A percentile compares a stretch with the other conserved stretches of the same genome.
phyloP scores from a whole-genome alignment of 495 filamentous ascomycete genomes.

The Penicillium verhagenii region DNA sequence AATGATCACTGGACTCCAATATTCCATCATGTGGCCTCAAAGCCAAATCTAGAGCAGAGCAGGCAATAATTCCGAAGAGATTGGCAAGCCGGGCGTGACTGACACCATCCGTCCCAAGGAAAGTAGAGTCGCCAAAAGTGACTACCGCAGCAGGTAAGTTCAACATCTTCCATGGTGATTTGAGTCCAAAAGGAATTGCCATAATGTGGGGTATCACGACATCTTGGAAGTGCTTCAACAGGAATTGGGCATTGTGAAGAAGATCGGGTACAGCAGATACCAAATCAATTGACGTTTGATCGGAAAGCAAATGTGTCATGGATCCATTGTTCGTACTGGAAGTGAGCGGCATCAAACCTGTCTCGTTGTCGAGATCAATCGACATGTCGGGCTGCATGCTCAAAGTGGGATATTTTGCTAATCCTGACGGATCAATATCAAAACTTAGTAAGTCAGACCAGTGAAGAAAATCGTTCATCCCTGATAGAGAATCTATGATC shows the following conservation, averaged over 20 bases:
- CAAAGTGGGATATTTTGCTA: conserved; percentile 13
- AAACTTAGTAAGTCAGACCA: conserved; percentile 36
- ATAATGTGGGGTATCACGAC: conserved; percentile 32
- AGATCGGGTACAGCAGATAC: conserved; percentile 11
- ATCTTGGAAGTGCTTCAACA: conserved; percentile 35
- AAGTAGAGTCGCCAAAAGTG: conserved; percentile 31
- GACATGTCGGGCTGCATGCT: conserved; percentile 20
- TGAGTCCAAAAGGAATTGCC: conserved; percentile 31
- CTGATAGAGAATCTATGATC: conserved; percentile 26
- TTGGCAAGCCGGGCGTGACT: conserved; percentile 36
- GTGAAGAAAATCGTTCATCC: conserved; percentile 35
- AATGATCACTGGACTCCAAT: conserved; percentile 21
- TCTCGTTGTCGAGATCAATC: conserved; percentile 14
- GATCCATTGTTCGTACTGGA: conserved; percentile 2
- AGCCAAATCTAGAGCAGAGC: conserved; percentile 29
- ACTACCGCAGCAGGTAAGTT: conserved; percentile 33
- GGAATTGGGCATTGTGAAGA: conserved; percentile 24
- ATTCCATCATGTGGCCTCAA: conserved; percentile 12
- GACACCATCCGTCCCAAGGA: conserved; percentile 26
- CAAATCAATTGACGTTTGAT: conserved; percentile 12
- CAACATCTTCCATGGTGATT: conserved; percentile 35
- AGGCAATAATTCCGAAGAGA: conserved; percentile 31
- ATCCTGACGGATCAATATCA: conserved; percentile 22
- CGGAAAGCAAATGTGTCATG: conserved; percentile 4
- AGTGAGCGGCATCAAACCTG: conserved; percentile 1